Evolutionary conservation across 306 rosid genomes (phyloP).

Genomic region (Dryas drummondii): DNA sequence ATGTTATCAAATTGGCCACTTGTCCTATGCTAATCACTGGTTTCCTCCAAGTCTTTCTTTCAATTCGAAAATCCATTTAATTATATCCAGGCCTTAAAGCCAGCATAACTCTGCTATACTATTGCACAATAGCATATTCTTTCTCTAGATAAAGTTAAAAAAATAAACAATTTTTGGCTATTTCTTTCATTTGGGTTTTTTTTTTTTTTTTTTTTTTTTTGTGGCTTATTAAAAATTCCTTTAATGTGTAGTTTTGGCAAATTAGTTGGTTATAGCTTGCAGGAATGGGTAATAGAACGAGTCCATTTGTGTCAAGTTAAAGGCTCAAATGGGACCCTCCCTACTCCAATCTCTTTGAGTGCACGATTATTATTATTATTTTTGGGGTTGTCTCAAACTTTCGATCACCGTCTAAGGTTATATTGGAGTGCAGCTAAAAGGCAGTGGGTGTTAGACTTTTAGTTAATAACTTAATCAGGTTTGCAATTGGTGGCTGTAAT

Average conservation of each 20-base stretch:
- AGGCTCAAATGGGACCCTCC: slow-evolving; percentile 31
- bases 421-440: background rate
- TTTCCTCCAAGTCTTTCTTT: background rate
- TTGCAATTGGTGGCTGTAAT: background rate
- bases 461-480: background rate
- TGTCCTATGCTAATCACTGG: slow-evolving; percentile 2
- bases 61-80: background rate
- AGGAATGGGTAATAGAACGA: slow-evolving; percentile 17
- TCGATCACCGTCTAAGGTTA: background rate
- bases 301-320: slow-evolving; percentile 31
- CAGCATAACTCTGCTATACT: background rate
- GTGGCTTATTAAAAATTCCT: background rate
- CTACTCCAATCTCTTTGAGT: slow-evolving; percentile 24
- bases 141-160: background rate
- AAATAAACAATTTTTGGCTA: background rate
- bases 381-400: too few species aligned
- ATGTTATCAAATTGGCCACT: background rate
- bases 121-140: background rate
- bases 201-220: too few species aligned
- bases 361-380: slow-evolving; percentile 19
- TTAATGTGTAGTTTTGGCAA: slow-evolving; percentile 5
- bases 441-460: background rate
- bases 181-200: background rate
- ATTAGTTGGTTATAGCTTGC: slow-evolving; percentile 24
- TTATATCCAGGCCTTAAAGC: slow-evolving; percentile 1